Evolutionary conservation across 192 early-diverging fungal genomes (phyloP), one percentile per base, ranked within the genome.

Genomic region (Geosiphon pyriformis): DNA sequence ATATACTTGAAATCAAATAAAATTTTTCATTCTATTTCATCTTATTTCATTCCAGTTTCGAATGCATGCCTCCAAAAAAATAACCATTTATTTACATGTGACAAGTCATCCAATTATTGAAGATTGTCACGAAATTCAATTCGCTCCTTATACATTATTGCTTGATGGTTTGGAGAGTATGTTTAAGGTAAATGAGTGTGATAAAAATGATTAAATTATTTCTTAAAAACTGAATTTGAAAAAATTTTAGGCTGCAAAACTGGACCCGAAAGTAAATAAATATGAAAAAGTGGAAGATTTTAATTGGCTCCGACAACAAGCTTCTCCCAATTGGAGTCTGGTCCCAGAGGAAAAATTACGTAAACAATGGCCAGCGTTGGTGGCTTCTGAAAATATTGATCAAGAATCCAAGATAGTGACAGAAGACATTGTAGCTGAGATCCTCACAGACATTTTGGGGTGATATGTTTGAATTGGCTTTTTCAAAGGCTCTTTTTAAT

Each of bases 91-190:
- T 42, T 70, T 94, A 8, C 79, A 88, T 61, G 88, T 87, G 30
- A 74, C 85, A 2, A 91, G 90, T 61, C 82, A 87, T 12, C 92
- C 92, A 2, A 93, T 96, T 51, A 93, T 96, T 65, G 94, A 96
- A 76, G 82, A 86, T 61, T 93, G 88, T 46, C 59, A 74, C 0
- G 69, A 72, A 0, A 79, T 94, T 64, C 65, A 80, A 2, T 90
- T 96, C 80, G 89, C 83, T 2, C 72, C 83, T 17, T 90, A 81
- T 61, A 76, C 80, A 30, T 67, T 78, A n/a, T 66, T 73, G 4
- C 22, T 50, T 0, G 34, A 71, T 27, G 34, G 70, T 26, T 72
- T 83, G n/a, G 67, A 52, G 17, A 60, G 59, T 8, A 52, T 71
- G 17, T 73, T 69, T 60, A 71, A 76, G 27, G 73, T 68, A 60